These are phyloP conservation scores for Reticulascus tulasneorum DNA, from an alignment of 2,329 filamentous ascomycete genomes.

Conservation along the genomic window DNA sequence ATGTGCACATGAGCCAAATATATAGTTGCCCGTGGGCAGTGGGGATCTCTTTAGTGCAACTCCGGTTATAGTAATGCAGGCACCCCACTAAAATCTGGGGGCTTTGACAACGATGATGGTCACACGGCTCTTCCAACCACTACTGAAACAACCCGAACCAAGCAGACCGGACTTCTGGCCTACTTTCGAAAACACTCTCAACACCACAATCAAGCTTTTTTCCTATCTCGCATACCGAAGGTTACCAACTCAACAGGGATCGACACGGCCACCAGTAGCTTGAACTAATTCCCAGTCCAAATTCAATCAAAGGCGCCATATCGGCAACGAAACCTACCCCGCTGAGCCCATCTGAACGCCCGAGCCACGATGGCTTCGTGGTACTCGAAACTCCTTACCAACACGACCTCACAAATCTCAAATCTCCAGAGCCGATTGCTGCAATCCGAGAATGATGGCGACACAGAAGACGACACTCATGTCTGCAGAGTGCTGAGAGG, in stretches of 20 bases:
- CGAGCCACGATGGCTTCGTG: constrained; percentile 68
- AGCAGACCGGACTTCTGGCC: too few relatives aligned
- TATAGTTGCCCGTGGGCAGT: too few relatives aligned
- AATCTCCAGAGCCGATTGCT: constrained; percentile 67
- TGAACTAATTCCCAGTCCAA: too few relatives aligned
- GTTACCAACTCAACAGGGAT: too few relatives aligned
- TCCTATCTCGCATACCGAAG: too few relatives aligned
- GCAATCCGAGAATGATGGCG: constrained; percentile 61
- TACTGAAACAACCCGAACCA: too few relatives aligned
- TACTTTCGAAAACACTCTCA: too few relatives aligned
- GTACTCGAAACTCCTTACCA: constrained; percentile 70
- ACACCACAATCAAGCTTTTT: not conserved
- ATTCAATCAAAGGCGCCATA: too few relatives aligned
- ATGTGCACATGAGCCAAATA: not conserved
- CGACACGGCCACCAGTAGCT: too few relatives aligned
- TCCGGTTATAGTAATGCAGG: constrained; percentile 12
- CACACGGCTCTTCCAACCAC: not conserved
- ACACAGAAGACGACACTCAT: constrained; percentile 86
- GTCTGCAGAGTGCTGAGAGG: constrained; percentile 87
- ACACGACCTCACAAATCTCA: constrained; percentile 61
- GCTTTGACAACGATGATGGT: not conserved
- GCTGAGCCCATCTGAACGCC: too few relatives aligned
- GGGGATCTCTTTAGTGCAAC: constrained; percentile 16
- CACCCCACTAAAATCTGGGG: constrained; percentile 5
- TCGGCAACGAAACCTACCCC: too few relatives aligned